Base-by-base conservation (phyloP, 2,329 filamentous ascomycete species). In the Verticillium tricorpus region DNA sequence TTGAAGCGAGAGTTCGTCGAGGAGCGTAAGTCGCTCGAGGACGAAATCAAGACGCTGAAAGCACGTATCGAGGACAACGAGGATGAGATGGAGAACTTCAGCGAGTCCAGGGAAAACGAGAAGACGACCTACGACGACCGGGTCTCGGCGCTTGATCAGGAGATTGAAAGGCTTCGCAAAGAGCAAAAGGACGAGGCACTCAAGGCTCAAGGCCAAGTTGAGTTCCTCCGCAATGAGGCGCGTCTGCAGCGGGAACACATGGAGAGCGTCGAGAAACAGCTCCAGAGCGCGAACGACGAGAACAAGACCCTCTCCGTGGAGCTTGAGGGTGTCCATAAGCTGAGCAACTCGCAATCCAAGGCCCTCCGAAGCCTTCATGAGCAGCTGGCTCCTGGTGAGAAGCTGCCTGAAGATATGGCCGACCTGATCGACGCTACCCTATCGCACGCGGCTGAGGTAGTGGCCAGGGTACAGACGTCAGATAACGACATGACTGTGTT, bases 1-100 rank as follows among this genome's bases (percentile, higher is more conserved):
- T 85, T 96, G 66, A 92, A 97, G 74, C 87, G 87, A 31, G 95
- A 98, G 70, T 97, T 97, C 67, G 82, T 90, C 39, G 87, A 89
- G 58, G 94, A 98, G 74, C 87, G 95, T 45, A 92, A 90, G 69
- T 90, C 88, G 11, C 80, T 98, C 0, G 91, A 97, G 68, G 82
- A 86, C 17, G 93, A 98, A 72, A 88, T 95, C 62, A 89, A 88
- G 67, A 84, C 85, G 15, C 83, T 93, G 62, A 93, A 90, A 70
- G 82, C 88, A 60, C 90, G 89, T 59, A 80, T 95, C 0, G 95
- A 98, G 71, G 92, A 98, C 68, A 84, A 90, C 6, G 95, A 99
- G 75, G 93, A 97, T 69, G 93, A 97, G 71, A 85, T 98, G 59
- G 93, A 97, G 68, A 85, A 92, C 63, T 85, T 94, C 60, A 83